Evolutionary conservation across 768 basidiomycete species (phyloP).

Genomic region (Vishniacozyma victoriae): DNA sequence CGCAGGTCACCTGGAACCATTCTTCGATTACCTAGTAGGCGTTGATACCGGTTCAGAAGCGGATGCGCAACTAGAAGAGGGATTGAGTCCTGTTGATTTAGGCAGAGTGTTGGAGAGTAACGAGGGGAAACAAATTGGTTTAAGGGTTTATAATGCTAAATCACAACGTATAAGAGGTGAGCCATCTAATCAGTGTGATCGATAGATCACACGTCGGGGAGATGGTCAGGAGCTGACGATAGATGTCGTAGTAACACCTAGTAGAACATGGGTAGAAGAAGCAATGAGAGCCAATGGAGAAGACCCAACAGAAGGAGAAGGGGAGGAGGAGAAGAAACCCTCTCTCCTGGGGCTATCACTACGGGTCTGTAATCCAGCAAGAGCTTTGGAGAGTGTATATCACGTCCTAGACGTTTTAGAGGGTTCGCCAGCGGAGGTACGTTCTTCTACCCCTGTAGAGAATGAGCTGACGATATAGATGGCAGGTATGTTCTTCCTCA

Average conservation of each 20-base stretch:
- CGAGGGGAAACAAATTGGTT: conserved; percentile 33
- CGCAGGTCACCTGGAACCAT: conserved; percentile 78
- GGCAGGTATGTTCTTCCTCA: conserved; percentile 49
- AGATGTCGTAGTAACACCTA: conserved; percentile 83
- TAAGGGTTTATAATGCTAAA: conserved; percentile 46
- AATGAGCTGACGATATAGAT: conserved; percentile 1
- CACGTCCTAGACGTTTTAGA: conserved; percentile 96
- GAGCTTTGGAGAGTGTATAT: conserved; percentile 90
- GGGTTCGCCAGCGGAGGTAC: conserved; percentile 87
- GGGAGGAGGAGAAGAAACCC: conserved; percentile 53
- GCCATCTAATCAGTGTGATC: neutral
- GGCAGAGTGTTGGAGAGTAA: conserved; percentile 37
- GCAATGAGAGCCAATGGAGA: conserved; percentile 46
- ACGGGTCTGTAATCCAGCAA: conserved; percentile 84
- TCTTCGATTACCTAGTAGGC: conserved; percentile 95
- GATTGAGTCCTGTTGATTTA: conserved; percentile 26
- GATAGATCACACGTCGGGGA: neutral
- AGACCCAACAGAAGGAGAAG: conserved; percentile 48
- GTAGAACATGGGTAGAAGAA: conserved; percentile 64
- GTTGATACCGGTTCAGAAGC: conserved; percentile 52
- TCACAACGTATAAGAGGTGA: conserved; percentile 41
- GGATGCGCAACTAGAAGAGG: neutral
- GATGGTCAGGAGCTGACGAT: too few relatives aligned
- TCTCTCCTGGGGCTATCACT: conserved; percentile 90
- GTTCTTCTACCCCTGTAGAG: neutral